Conservation (phyloP, 1,139 yeast genomes). For the Kodamaea arcana region DNA sequence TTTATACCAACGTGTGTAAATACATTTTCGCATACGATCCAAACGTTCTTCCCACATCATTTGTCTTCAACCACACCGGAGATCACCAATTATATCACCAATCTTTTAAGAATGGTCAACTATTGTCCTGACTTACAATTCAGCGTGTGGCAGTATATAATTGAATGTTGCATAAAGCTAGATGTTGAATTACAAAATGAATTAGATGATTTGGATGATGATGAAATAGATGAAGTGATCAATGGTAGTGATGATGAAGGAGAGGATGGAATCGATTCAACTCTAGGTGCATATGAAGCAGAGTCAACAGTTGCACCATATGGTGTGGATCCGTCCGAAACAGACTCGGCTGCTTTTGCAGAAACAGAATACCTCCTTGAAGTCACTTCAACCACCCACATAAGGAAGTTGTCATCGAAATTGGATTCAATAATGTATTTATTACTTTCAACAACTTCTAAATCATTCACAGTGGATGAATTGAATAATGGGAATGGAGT, state of each 20-base stretch:
- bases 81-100: constrained; percentile 60
- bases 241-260: constrained; percentile 47
- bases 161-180: constrained; percentile 76
- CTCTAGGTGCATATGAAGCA: constrained; percentile 10
- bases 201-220: constrained; percentile 75
- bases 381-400: constrained; percentile 45
- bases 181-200: constrained; percentile 95
- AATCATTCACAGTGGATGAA: constrained; percentile 48
- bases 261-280: constrained; percentile 17
- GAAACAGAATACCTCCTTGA: constrained; percentile 39
- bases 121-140: constrained; percentile 75
- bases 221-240: constrained; percentile 63
- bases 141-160: constrained; percentile 73
- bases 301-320: constrained; percentile 4
- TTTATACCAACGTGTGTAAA: constrained; percentile 80
- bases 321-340: too few species aligned
- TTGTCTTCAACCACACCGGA: constrained; percentile 50
- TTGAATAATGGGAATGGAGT: constrained; percentile 63
- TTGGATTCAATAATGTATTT: constrained; percentile 63
- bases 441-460: constrained; percentile 49
- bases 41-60: constrained; percentile 73
- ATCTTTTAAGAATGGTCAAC: constrained; percentile 53
- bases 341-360: too few species aligned
- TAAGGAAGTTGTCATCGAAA: constrained; percentile 57
- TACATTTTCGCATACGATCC: constrained; percentile 56